Evolutionary conservation across 2,329 filamentous ascomycete species (phyloP), one percentile per base, ranked within the genome.

Genomic region (Fusarium austroafricanum): DNA sequence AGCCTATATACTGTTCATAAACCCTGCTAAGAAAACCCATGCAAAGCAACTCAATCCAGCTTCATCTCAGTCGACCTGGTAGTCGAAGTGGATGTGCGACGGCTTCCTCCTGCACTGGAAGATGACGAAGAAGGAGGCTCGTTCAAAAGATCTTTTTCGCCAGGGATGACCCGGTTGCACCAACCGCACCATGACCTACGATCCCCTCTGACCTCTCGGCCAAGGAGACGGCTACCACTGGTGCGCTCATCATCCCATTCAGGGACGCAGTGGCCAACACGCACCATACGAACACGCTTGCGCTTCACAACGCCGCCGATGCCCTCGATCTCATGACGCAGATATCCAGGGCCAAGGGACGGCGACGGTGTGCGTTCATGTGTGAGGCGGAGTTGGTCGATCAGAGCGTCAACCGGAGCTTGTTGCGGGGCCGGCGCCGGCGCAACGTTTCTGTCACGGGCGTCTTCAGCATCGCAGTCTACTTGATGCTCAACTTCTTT

Each of bases 111-210:
- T 12, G 59, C 65, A 17, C 67, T 72, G 9, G 72, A 73, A 23
- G 72, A 72, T 1, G 72, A 73, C 7, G 74, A 72, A 26, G 73
- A 75, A 5, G 61, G 45, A 15, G 71, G 50, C 52, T 70, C 70
- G 45, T 75, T 75, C 18, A 62, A 61, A 17, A 73, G 57, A 40
- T 88, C 86, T 67, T 79, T 81, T 39, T 79, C 77, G 3, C 89
- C 84, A 0, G 89, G 89, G 52, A 96, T 87, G 5, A 93, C 89
- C 63, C 93, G 84, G 77, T 85, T 88, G 77, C 95, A 98, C 94
- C 95, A 97, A 0, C 92, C 93, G 78, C 94, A 98, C 93, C 93
- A 97, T 75, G 92, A 94, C 63, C 94, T 86, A 57, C 89, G 83
- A 47, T 80, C 79, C 1, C 92, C 92, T 15, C 83, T 83, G 54